Evolutionary conservation across 2,329 filamentous ascomycete genomes (phyloP), one percentile per base, ranked within the genome.

Genomic region (Diaporthe capsici): DNA sequence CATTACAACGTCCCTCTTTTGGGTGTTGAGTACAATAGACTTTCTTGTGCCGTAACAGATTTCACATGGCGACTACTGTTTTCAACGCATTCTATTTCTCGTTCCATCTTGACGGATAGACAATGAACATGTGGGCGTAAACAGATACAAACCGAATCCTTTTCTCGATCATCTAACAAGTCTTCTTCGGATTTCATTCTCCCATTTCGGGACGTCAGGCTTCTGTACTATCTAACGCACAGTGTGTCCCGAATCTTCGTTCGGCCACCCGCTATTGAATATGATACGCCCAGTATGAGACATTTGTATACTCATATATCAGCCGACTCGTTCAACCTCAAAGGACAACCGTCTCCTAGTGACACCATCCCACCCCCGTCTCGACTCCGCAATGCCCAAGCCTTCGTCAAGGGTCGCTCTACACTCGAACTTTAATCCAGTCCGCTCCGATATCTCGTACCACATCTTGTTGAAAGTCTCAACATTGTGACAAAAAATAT

Each of bases 401-500:
- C 70, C 74, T 39, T 49, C 9, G 28, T 75, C 74, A 51, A 73
- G 28, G 28, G 37, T 61, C 7, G 53, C 61, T n/a, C 44, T 68
- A n/a, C 42, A 68, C 15, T 65, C 67, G n/a, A 72, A 72, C 4
- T 65, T 65, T 20, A 75, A 2, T 0, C 77, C 77, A 8, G 76
- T 79, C 47, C 74, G 68, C 68, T 72, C 73, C 8, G 75, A 77
- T 13, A 79, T 42, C 22, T 79, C 76, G 2, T 42, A 42, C 78
- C 78, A 79, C 71, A 79, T 47, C 42, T 70, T 68, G 37, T 70
- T 68, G 72, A 77, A 79, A 6, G 77, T 73, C 61, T 76, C 60
- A n/a, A 74, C 55, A 28, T 76, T 79, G 25, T 79, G 78, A 25
- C 72, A 31, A 15, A 75, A 75, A 5, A 31, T 61, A 4, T 20